phyloP scores from a whole-genome alignment of 495 filamentous ascomycete genomes.

The Echria macrotheca region DNA sequence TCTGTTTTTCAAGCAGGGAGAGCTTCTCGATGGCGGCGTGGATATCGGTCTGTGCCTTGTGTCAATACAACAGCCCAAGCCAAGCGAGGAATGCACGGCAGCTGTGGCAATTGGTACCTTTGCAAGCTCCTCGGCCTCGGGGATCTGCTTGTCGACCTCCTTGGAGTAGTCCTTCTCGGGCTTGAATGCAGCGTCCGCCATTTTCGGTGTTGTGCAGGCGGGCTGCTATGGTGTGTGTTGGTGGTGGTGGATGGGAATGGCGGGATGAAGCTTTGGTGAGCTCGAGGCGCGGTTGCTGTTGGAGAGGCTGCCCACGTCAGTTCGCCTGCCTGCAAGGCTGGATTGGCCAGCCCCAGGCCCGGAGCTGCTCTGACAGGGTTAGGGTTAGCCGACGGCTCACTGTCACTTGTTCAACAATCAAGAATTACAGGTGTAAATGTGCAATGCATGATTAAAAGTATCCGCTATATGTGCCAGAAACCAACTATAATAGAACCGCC shows the following conservation, averaged over 20 bases:
- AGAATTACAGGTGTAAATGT: neutral
- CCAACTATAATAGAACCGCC: neutral
- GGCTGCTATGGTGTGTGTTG: neutral
- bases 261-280: conserved; percentile 4
- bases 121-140: conserved; percentile 80
- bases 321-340: conserved; percentile 19
- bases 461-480: too few relatives aligned
- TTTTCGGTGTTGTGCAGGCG: conserved; percentile 19
- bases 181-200: conserved; percentile 48
- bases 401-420: neutral
- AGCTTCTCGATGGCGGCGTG: conserved; percentile 90
- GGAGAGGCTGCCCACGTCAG: conserved; percentile 19
- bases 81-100: too few relatives aligned
- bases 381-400: neutral
- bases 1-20: conserved; percentile 84
- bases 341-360: neutral
- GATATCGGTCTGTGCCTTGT: conserved; percentile 65
- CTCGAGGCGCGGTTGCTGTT: conserved; percentile 1
- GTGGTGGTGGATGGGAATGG: neutral
- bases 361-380: neutral
- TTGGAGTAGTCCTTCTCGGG: conserved; percentile 76
- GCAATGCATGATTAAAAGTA: neutral
- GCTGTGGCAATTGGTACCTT: conserved; percentile 59
- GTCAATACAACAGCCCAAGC: too few relatives aligned
- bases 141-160: conserved; percentile 85